Conservation (phyloP, 352 stramenopile species). For the Pythium sukuiense region DNA sequence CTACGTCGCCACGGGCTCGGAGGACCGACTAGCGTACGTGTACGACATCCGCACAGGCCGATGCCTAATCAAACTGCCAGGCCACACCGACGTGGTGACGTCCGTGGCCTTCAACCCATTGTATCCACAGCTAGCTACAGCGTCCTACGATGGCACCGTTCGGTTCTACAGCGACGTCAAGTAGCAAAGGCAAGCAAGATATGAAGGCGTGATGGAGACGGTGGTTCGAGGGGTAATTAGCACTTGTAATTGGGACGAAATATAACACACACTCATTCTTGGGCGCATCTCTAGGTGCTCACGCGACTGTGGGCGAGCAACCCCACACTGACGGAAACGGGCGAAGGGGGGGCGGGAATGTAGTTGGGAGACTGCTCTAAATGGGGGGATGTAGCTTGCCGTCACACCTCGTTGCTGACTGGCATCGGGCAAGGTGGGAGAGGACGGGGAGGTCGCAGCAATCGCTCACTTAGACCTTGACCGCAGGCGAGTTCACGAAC, state of each 20-base stretch:
- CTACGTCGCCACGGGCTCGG: constrained; percentile 85
- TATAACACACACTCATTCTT: constrained; percentile 41
- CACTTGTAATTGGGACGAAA: constrained; percentile 41
- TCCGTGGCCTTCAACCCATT: constrained; percentile 79
- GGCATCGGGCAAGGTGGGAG: not conserved
- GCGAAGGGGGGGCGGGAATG: constrained; percentile 7
- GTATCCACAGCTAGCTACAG: constrained; percentile 78
- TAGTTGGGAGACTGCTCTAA: constrained; percentile 8
- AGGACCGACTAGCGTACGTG: constrained; percentile 79
- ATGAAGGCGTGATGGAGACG: not conserved
- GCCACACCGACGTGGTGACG: constrained; percentile 79
- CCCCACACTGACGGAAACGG: constrained; percentile 16
- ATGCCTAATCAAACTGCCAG: constrained; percentile 52
- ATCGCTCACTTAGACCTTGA: constrained; percentile 38
- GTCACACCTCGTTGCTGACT: not conserved
- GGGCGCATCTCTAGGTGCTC: constrained; percentile 26
- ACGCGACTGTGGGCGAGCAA: constrained; percentile 6
- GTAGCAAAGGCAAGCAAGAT: not conserved
- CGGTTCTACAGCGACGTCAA: constrained; percentile 50
- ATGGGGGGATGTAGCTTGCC: constrained; percentile 8
- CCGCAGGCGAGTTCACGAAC: constrained; percentile 83
- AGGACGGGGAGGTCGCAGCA: not conserved
- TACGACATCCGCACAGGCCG: constrained; percentile 86
- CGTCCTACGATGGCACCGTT: constrained; percentile 61
- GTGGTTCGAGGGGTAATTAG: constrained; percentile 21